phyloP scores from a whole-genome alignment of 2,329 filamentous ascomycete genomes.

The Colletotrichum destructivum region DNA sequence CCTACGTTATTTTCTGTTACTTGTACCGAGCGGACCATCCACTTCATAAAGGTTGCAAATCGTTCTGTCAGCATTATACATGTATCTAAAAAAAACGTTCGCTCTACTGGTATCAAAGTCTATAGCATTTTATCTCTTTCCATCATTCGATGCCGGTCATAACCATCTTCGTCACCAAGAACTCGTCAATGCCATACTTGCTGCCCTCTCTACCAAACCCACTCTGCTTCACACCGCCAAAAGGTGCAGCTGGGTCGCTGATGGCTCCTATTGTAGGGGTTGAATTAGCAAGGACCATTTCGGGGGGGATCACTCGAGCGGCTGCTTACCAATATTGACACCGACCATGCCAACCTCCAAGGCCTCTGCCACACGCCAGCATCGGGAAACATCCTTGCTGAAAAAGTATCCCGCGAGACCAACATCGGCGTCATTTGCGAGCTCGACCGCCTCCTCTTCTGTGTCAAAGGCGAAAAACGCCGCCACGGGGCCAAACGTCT shows the following conservation, averaged over 20 bases:
- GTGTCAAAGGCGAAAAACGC: conserved; percentile 59
- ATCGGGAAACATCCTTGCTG: conserved; percentile 68
- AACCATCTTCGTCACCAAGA: conserved; percentile 42
- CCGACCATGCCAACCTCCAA: conserved; percentile 75
- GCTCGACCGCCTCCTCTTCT: conserved; percentile 58
- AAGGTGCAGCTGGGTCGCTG: conserved; percentile 60
- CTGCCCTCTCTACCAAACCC: conserved; percentile 63
- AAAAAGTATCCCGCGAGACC: conserved; percentile 76
- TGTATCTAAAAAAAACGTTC: too few relatives aligned
- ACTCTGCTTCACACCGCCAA: conserved; percentile 65
- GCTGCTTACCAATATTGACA: conserved; percentile 62
- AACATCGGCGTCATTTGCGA: conserved; percentile 70
- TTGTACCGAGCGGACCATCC: too few relatives aligned
- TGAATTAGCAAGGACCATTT: not conserved
- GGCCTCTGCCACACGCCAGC: conserved; percentile 65
- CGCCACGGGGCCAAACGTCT: conserved; percentile 63
- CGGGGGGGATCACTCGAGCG: accelerated
- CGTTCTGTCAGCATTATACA: too few relatives aligned
- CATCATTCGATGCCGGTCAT: conserved; percentile 40
- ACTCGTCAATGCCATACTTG: conserved; percentile 51
- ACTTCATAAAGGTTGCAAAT: too few relatives aligned
- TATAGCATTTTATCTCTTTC: too few relatives aligned
- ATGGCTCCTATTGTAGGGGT: conserved; percentile 29
- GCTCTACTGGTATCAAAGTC: too few relatives aligned
- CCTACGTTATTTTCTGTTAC: too few relatives aligned